A percentile compares a stretch with the other conserved stretches of the same genome.
Conservation (phyloP, 1,284 basidiomycete genomes). For the Irpex sp. region DNA sequence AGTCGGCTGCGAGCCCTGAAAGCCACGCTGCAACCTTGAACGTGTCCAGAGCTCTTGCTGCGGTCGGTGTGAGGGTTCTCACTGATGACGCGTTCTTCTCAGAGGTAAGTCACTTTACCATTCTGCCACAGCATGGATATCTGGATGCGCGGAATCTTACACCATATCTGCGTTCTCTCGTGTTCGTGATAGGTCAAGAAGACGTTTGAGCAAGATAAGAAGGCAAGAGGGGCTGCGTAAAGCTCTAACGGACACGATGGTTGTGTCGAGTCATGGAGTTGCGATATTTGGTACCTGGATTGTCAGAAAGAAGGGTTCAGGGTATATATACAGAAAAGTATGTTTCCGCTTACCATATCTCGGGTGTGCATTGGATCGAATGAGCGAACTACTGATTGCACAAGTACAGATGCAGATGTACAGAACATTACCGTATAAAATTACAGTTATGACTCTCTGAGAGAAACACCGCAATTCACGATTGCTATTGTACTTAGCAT, state of each 20-base stretch:
- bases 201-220: constrained; percentile 34
- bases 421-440: no score
- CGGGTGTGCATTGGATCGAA: no score
- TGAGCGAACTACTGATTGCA: background rate
- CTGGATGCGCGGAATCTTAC: background rate
- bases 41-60: constrained; percentile 59
- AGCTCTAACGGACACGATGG: background rate
- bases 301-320: background rate
- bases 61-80: constrained; percentile 55
- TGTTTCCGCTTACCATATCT: background rate
- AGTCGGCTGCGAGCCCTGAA: constrained; percentile 51
- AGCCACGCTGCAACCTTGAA: constrained; percentile 60
- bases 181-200: constrained; percentile 27
- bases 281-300: background rate
- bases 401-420: no score
- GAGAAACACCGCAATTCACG: no score
- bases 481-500: no score
- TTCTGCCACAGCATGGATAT: background rate
- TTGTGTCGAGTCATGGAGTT: background rate
- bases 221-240: background rate
- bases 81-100: constrained; percentile 52
- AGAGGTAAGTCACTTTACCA: constrained; percentile 35
- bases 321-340: background rate
- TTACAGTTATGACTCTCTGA: no score
- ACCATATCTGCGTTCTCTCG: background rate